Percentiles rank a stretch among this genome's conserved stretches.
phyloP scores from a whole-genome alignment of 2,329 filamentous ascomycete species.

The Colletotrichum euphorbiae region DNA sequence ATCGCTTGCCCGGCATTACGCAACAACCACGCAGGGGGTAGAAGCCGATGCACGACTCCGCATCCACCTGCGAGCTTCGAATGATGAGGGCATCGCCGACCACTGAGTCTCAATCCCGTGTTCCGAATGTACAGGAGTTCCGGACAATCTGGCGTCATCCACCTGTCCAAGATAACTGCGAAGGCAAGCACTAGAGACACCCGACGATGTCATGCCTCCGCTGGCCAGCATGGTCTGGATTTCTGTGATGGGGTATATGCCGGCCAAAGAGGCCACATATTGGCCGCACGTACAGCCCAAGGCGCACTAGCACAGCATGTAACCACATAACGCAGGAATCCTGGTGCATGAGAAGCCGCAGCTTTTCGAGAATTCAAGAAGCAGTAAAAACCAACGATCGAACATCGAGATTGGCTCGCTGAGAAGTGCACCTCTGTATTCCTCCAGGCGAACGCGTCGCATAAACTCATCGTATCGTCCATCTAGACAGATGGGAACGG shows the following conservation, averaged over 20 bases:
- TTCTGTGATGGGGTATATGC: constrained; percentile 14
- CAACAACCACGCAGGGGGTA: constrained; percentile 11
- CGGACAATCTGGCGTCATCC: not conserved
- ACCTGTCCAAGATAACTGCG: constrained; percentile 9
- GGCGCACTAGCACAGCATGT: constrained; percentile 34
- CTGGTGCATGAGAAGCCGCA: constrained; percentile 10
- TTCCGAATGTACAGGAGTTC: not conserved
- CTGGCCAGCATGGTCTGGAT: constrained; percentile 4
- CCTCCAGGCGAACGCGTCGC: constrained; percentile 11
- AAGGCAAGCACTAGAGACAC: not conserved
- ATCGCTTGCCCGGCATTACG: constrained; percentile 14
- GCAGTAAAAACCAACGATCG: not conserved
- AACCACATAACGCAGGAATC: constrained; percentile 29
- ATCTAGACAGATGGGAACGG: not conserved
- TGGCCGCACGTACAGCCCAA: constrained; percentile 27
- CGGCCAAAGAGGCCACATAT: constrained; percentile 29
- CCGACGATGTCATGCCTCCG: constrained; percentile 3
- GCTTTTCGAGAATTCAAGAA: constrained; percentile 6
- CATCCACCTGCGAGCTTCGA: not conserved
- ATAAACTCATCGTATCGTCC: constrained; percentile 2
- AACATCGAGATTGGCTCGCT: constrained; percentile 7
- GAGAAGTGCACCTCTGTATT: constrained; percentile 1
- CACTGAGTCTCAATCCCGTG: not conserved
- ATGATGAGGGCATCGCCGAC: constrained; percentile 2
- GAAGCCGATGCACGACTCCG: not conserved